Conservation (phyloP, 768 basidiomycete species). For the Leucocoprinus sp. region DNA sequence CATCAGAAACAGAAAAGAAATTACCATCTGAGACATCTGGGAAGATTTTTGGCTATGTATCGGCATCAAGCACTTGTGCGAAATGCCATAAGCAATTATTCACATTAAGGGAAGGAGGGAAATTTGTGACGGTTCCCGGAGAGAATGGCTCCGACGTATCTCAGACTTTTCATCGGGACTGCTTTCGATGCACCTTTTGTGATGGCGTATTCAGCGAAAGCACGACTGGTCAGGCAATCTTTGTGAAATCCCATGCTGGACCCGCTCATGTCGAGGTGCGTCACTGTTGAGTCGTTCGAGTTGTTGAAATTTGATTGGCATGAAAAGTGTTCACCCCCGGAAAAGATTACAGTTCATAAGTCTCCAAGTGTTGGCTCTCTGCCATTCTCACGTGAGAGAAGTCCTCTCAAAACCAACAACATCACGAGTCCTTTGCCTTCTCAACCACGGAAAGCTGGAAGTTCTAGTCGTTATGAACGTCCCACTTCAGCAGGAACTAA, state of each 20-base stretch:
- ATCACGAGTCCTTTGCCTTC: constrained; percentile 7
- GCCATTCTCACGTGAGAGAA: constrained; percentile 8
- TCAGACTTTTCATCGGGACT: constrained; percentile 65
- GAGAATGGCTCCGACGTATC: constrained; percentile 33
- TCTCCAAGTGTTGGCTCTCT: constrained; percentile 20
- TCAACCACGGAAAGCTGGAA: constrained; percentile 13
- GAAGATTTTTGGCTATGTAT: constrained; percentile 14
- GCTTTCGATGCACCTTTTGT: constrained; percentile 69
- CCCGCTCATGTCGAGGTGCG: constrained; percentile 61
- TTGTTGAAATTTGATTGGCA: constrained; percentile 1
- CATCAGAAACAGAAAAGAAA: constrained; percentile 21
- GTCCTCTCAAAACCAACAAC: constrained; percentile 8
- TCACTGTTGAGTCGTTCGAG: not conserved
- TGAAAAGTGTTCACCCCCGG: constrained; percentile 36
- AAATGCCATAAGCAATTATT: constrained; percentile 56
- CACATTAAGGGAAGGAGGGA: constrained; percentile 45
- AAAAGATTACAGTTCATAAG: constrained; percentile 33
- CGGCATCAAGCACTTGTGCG: constrained; percentile 42
- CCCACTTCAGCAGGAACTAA: constrained; percentile 15
- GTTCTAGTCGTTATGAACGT: constrained; percentile 23
- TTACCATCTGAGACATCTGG: constrained; percentile 18
- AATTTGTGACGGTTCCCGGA: constrained; percentile 65
- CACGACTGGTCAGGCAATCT: constrained; percentile 56
- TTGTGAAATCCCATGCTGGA: constrained; percentile 55
- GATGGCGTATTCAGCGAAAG: constrained; percentile 54